Conservation (phyloP, 257 asterid species). For the Fraxinus anomala region DNA sequence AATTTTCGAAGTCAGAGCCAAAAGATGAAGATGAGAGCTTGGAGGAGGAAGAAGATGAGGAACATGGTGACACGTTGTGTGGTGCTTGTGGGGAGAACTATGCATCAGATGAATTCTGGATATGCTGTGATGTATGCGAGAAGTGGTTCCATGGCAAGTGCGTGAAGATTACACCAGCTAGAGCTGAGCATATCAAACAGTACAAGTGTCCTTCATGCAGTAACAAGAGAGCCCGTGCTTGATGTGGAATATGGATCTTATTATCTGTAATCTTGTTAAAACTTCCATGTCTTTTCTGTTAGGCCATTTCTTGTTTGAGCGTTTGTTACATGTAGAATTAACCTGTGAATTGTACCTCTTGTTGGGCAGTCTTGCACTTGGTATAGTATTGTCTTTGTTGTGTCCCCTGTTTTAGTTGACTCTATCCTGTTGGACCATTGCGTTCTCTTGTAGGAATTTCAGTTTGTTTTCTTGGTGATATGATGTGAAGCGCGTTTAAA, state of each 20-base stretch:
- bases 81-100: conserved; percentile 70
- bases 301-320: conserved; percentile 27
- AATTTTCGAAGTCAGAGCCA: conserved; percentile 38
- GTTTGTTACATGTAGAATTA: conserved; percentile 22
- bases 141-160: conserved; percentile 93
- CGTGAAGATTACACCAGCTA: conserved; percentile 77
- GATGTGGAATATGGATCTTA: conserved; percentile 8
- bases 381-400: background rate
- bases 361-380: conserved; percentile 2
- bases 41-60: conserved; percentile 62
- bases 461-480: background rate
- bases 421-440: background rate
- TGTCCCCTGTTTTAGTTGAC: background rate
- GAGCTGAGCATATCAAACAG: conserved; percentile 74
- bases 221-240: conserved; percentile 62
- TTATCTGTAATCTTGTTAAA: conserved; percentile 6
- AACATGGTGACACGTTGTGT: conserved; percentile 68
- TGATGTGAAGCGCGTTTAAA: background rate
- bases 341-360: conserved; percentile 36
- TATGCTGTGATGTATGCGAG: conserved; percentile 77
- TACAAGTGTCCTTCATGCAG: conserved; percentile 83
- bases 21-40: conserved; percentile 56
- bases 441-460: background rate
- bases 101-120: conserved; percentile 73
- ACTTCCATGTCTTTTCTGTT: background rate